Conservation (phyloP, 1,139 yeast species). For the Protomyces macrosporus region DNA sequence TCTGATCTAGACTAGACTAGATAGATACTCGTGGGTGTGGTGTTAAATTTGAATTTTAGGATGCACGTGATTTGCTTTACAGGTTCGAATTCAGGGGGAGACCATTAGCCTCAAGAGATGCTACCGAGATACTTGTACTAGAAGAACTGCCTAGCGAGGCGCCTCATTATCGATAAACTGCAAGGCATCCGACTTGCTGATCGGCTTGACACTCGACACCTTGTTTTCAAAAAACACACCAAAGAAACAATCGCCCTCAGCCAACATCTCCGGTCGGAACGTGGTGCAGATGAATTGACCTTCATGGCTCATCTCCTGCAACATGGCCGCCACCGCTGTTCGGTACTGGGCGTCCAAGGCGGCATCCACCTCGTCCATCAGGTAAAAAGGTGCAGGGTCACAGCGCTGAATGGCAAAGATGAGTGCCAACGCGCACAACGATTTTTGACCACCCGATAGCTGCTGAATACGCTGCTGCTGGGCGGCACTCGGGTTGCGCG, state of each 20-base stretch:
- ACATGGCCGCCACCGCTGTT: conserved; percentile 75
- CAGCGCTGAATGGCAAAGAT: conserved; percentile 89
- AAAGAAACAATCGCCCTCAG: conserved; percentile 78
- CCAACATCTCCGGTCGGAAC: conserved; percentile 86
- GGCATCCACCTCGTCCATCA: conserved; percentile 95
- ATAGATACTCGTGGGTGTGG: too few species aligned
- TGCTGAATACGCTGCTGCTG: conserved; percentile 89
- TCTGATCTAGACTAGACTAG: too few species aligned
- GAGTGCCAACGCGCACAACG: conserved; percentile 87
- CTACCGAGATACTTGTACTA: not conserved
- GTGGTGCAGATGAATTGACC: conserved; percentile 97
- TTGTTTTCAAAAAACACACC: conserved; percentile 83
- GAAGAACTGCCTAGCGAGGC: conserved; percentile 2
- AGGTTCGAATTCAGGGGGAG: too few species aligned
- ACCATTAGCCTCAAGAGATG: too few species aligned
- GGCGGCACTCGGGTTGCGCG: conserved; percentile 52
- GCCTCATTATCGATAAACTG: conserved; percentile 56
- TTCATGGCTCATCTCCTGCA: conserved; percentile 54
- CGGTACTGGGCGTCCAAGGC: conserved; percentile 90
- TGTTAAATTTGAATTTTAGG: too few species aligned
- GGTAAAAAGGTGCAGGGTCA: conserved; percentile 94
- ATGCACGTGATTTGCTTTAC: too few species aligned
- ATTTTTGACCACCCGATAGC: conserved; percentile 92
- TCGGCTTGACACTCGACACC: conserved; percentile 71
- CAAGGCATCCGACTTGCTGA: conserved; percentile 67